Evolutionary conservation across 2,329 filamentous ascomycete genomes (phyloP), one percentile per base, ranked within the genome.

Genomic region (Gliomastix tumulicola): DNA sequence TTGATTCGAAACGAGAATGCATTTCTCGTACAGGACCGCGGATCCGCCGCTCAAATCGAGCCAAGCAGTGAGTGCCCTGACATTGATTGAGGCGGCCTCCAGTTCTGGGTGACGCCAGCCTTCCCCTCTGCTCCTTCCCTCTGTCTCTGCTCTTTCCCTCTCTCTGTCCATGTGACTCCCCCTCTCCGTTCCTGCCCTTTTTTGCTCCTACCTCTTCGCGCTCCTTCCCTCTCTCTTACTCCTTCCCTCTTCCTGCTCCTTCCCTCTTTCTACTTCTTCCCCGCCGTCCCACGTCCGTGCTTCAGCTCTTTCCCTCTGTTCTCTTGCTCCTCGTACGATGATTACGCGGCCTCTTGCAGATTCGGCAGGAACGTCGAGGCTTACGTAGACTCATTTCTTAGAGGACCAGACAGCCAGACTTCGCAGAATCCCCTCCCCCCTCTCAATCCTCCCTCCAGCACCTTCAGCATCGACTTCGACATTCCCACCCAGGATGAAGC

Each of bases 381-480:
- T n/a, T n/a, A n/a, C n/a, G n/a, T n/a, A n/a, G n/a, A n/a, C n/a
- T n/a, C n/a, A n/a, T n/a, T n/a, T n/a, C n/a, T n/a, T n/a, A 28
- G 25, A n/a, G 17, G 25, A 13, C 25, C 25, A n/a, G 25, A 28
- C 10, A 16, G 25, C 25, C 25, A 28, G 10, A 13, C 17, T 28
- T n/a, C n/a, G n/a, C n/a, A n/a, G 17, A 28, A n/a, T 10, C 39
- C 41, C 33, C 51, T 45, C 22, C 51, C 49, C 6, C 56, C 54
- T 16, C 56, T 58, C 2, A 52, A 66, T 4, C 57, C 58, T 4
- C 63, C 65, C 1, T 64, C 66, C 44, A 66, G 66, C 57, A 74
- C 65, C 13, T 72, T 74, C 48, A 69, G 62, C 46, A 71, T 73
- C 48, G 64, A 75, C 55, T 71, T 72, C 49, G 58, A 63, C 37